These are phyloP conservation scores for Trichoderma arundinaceum DNA, from an alignment of 2,329 filamentous ascomycete species.

Conservation along the genomic window DNA sequence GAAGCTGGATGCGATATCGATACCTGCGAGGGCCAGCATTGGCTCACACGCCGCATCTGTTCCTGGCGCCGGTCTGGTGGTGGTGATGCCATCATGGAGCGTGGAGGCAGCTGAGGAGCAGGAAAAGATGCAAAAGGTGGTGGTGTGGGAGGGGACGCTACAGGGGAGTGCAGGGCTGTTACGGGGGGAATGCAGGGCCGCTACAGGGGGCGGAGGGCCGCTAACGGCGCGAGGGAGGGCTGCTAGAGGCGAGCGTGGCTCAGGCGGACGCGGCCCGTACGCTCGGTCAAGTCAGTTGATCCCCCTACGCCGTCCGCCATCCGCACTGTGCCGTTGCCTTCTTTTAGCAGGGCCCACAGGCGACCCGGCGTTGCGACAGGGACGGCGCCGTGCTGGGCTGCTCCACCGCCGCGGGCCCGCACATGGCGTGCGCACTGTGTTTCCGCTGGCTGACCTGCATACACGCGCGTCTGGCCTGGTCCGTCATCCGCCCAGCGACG, in stretches of 20 bases:
- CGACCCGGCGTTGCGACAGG: constrained; percentile 12
- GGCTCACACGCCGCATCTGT: constrained; percentile 3
- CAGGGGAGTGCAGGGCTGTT: no score
- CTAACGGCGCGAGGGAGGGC: no score
- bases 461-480: constrained; percentile 30
- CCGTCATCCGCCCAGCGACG: no score
- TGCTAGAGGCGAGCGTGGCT: constrained; percentile 3
- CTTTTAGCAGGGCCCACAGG: constrained; percentile 19
- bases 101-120: background rate
- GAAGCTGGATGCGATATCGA: constrained; percentile 4
- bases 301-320: background rate
- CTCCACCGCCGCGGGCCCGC: background rate
- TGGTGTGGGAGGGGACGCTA: background rate
- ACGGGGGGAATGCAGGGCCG: background rate
- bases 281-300: constrained; percentile 27
- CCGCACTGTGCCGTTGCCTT: constrained; percentile 26
- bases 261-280: constrained; percentile 17
- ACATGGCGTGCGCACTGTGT: constrained; percentile 22
- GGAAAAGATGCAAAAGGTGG: background rate
- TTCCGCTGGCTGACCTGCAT: constrained; percentile 29
- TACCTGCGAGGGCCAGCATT: constrained; percentile 19
- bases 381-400: background rate
- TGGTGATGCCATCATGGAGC: constrained; percentile 8
- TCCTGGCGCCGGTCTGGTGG: constrained; percentile 5
- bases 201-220: no score